Evolutionary conservation across 2,329 filamentous ascomycete genomes (phyloP).

Genomic region (Pyricularia pennisetigena): DNA sequence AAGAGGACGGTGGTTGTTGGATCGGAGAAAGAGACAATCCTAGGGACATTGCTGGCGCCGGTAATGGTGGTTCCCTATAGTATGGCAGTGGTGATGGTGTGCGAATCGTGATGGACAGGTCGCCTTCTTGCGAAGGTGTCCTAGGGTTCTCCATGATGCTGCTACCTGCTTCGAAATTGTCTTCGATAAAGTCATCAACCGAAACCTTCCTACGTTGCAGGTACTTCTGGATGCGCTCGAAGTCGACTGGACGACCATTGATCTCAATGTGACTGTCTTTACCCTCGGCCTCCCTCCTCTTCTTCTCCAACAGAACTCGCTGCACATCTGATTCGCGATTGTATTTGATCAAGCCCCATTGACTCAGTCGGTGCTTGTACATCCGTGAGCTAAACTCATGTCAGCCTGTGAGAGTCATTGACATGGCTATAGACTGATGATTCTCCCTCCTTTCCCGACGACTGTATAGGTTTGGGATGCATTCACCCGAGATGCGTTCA

Average conservation of each 20-base stretch:
- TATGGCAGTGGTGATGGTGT: neutral
- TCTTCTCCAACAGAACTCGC: neutral
- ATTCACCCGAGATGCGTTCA: too few species aligned
- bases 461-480: neutral
- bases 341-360: conserved; percentile 6
- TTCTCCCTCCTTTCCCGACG: neutral
- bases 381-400: neutral
- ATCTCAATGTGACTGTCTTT: conserved; percentile 3
- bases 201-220: conserved; percentile 1
- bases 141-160: neutral
- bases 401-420: neutral
- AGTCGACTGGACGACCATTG: conserved; percentile 6
- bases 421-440: neutral
- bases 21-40: neutral
- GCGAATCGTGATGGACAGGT: neutral
- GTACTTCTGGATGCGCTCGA: conserved; percentile 1
- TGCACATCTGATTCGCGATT: conserved; percentile 4
- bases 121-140: neutral
- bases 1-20: neutral
- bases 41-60: neutral
- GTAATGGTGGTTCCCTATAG: neutral
- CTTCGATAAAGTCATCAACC: neutral
- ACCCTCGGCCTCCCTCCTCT: neutral
- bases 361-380: conserved; percentile 5
- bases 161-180: neutral